Base-by-base conservation (phyloP, 176 grass and related monocot species). In the Phragmites australis region DNA sequence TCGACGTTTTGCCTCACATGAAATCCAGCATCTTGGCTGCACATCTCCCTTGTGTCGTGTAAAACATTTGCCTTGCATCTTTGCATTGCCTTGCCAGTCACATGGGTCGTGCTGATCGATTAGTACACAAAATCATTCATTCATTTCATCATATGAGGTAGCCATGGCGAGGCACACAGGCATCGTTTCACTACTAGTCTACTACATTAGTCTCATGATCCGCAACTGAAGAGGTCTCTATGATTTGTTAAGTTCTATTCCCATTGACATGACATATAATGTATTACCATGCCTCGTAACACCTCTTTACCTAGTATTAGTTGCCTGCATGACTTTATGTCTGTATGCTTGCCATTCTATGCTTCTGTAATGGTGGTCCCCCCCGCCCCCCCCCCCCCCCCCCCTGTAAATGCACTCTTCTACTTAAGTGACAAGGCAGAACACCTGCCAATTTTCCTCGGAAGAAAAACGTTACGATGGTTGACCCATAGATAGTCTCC, bases 1-100 rank as follows among this genome's bases (percentile, higher is more conserved):
- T 93, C 75, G 90, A 90, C 80, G 78, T 71, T 95, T 94, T 91
- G 88, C 88, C 59, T 80, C 55, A 59, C 0, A 5, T 74, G 44
- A 67, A 37, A 42, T 27, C 23, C 11, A 19, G 2, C 2, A 14
- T 17, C 34, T 32, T 54, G 23, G 30, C 57, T 72, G 3, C 34
- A 13, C 1, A 1, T 44, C 8, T 53, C 56, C 4, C 22, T n/a
- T 30, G 45, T 19, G 42, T 32, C 53, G 45, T 19, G 42, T 32
- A 43, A 8, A 29, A 17, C 12, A 5, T 23, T 41, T 5, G 46
- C 0, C 7, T 70, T 13, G 9, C 18, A 26, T 51, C 23, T 37
- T 41, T 15, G 74, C 30, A 27, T 55, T 76, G 1, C 44, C 12
- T 29, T 47, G 16, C 25, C 3, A 0, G 1, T 6, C 7, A 58